Evolutionary conservation across 306 rosid species (phyloP).

Genomic region (Styphnolobium japonicum): DNA sequence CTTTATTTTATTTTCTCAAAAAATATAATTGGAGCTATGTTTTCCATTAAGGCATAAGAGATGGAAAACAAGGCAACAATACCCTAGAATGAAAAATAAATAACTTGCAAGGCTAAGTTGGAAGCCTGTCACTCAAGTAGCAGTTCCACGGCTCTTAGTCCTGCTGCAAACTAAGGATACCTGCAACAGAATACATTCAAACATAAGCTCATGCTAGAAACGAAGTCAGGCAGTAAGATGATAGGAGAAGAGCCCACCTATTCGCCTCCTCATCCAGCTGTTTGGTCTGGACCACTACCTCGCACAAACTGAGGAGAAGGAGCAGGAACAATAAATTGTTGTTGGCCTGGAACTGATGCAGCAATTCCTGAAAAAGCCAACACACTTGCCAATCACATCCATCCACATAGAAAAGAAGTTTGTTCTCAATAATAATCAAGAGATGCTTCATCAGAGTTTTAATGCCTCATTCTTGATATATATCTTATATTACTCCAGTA

Average conservation of each 20-base stretch:
- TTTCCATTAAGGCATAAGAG: background rate
- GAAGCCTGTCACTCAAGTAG: slow-evolving; percentile 96
- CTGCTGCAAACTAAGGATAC: slow-evolving; percentile 95
- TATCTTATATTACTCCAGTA: background rate
- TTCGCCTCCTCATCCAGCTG: slow-evolving; percentile 75
- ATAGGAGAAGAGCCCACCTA: slow-evolving; percentile 52
- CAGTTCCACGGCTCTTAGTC: slow-evolving; percentile 97
- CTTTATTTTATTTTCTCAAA: background rate
- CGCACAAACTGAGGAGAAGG: slow-evolving; percentile 71
- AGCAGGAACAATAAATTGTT: slow-evolving; percentile 76
- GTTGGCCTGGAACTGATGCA: slow-evolving; percentile 77
- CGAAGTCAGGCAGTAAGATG: slow-evolving; percentile 9
- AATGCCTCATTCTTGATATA: background rate
- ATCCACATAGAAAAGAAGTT: background rate
- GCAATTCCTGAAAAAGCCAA: slow-evolving; percentile 60
- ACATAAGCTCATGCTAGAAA: slow-evolving; percentile 7
- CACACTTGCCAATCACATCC: slow-evolving; percentile 1
- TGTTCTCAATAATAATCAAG: background rate
- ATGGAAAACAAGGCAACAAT: slow-evolving; percentile 3
- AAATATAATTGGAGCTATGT: background rate
- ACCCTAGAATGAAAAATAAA: slow-evolving; percentile 98
- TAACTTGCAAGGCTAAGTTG: slow-evolving; percentile 94
- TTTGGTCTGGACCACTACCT: slow-evolving; percentile 84
- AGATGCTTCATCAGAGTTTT: background rate
- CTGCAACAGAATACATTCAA: slow-evolving; percentile 36